phyloP scores from a whole-genome alignment of 2,329 filamentous ascomycete species.

The Neofusicoccum kwambonambiense region DNA sequence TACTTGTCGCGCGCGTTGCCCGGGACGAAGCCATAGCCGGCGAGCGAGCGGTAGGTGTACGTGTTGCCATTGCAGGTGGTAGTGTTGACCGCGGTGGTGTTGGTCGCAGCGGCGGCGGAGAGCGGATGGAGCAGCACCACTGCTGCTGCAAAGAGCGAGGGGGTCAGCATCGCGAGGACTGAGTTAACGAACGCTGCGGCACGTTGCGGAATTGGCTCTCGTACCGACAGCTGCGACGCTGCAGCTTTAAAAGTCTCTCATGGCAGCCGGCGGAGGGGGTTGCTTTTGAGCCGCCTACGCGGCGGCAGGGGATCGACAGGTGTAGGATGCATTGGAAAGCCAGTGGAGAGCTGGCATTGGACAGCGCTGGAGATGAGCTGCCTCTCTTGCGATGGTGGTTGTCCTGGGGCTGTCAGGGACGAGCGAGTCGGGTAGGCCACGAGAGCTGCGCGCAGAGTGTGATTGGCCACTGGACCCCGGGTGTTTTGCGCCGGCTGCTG shows the following conservation, averaged over 20 bases:
- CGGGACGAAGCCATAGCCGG: constrained; percentile 63
- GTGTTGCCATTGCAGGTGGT: constrained; percentile 59
- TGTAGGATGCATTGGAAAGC: background rate
- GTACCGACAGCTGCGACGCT: background rate
- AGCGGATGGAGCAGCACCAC: background rate
- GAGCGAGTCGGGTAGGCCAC: background rate
- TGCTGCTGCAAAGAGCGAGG: background rate
- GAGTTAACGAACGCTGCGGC: too few relatives aligned
- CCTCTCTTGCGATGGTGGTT: background rate
- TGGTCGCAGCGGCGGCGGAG: background rate
- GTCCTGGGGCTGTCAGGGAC: background rate
- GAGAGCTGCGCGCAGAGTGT: background rate
- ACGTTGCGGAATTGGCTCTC: background rate
- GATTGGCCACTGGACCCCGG: background rate
- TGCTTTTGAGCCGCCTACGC: background rate
- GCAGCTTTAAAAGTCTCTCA: background rate
- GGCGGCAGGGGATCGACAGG: background rate
- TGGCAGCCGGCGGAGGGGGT: background rate
- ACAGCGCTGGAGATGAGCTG: background rate
- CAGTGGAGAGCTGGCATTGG: background rate
- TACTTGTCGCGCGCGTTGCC: constrained; percentile 62
- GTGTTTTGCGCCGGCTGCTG: background rate
- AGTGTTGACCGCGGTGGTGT: constrained; percentile 3
- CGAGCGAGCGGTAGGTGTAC: constrained; percentile 66
- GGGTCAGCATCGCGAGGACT: background rate